These are phyloP conservation scores for Leptosphaerulina australis DNA, from an alignment of 2,329 filamentous ascomycete genomes.

Conservation along the genomic window DNA sequence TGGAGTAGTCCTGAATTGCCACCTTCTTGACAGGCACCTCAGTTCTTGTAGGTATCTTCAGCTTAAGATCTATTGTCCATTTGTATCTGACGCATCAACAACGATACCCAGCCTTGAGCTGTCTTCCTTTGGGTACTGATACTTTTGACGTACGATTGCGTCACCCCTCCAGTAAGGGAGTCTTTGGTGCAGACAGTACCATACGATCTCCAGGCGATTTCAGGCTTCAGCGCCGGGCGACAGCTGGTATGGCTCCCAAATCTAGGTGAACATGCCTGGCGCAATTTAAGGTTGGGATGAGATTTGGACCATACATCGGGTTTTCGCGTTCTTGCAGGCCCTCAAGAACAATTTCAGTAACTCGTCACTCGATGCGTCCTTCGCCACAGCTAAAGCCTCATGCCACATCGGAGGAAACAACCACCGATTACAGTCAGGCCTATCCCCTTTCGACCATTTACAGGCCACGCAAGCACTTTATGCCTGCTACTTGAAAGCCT, in stretches of 20 bases:
- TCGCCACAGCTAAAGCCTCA: slow-evolving; percentile 24
- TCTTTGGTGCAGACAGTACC: background rate
- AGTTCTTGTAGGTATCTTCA: too few relatives aligned
- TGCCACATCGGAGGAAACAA: slow-evolving; percentile 32
- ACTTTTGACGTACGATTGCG: slow-evolving; percentile 13
- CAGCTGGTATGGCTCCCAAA: background rate
- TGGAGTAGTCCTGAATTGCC: background rate
- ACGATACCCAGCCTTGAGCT: too few relatives aligned
- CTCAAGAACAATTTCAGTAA: background rate
- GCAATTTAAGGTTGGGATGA: background rate
- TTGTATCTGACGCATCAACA: too few relatives aligned
- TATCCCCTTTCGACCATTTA: slow-evolving; percentile 17
- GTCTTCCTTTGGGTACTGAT: slow-evolving; percentile 4
- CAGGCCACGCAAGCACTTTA: slow-evolving; percentile 36
- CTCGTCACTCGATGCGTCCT: background rate
- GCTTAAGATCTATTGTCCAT: background rate
- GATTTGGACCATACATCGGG: background rate
- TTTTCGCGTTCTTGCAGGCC: background rate
- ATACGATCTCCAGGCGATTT: slow-evolving; percentile 6
- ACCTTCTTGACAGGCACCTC: too few relatives aligned
- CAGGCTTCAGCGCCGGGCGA: background rate
- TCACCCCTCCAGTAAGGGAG: slow-evolving; percentile 7
- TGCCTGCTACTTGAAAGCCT: slow-evolving; percentile 27
- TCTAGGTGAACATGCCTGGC: background rate
- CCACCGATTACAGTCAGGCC: slow-evolving; percentile 21